These are phyloP conservation scores for Helichrysum umbraculigerum DNA, from an alignment of 129 eudicot species.

Conservation along the genomic window DNA sequence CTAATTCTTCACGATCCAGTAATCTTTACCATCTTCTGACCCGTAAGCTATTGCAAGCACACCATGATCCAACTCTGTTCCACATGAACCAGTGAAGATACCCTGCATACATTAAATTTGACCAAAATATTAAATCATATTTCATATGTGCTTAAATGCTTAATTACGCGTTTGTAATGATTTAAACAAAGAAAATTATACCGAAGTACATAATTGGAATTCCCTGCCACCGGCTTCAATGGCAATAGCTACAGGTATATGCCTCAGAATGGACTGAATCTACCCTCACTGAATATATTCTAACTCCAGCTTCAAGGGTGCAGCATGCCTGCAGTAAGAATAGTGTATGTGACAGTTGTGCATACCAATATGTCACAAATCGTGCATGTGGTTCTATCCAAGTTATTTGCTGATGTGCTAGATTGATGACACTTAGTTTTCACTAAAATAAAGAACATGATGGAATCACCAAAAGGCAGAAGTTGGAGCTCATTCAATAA, in stretches of 20 bases:
- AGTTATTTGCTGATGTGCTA: not conserved
- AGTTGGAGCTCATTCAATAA: too few species aligned
- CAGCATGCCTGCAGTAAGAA: constrained; percentile 70
- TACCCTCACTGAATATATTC: constrained; percentile 93
- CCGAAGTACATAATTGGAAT: constrained; percentile 77
- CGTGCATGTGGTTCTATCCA: not conserved
- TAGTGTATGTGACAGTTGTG: constrained; percentile 6
- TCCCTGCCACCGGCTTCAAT: constrained; percentile 85
- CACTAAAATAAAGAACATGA: too few species aligned
- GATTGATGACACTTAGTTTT: not conserved
- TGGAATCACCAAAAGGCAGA: too few species aligned
- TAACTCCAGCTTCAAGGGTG: constrained; percentile 95
- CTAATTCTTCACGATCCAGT: constrained; percentile 88
- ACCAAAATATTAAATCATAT: not conserved
- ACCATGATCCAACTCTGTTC: constrained; percentile 76
- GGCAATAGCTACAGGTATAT: constrained; percentile 90
- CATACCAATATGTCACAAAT: not conserved
- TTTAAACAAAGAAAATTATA: constrained; percentile 41
- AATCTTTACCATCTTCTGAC: constrained; percentile 59
- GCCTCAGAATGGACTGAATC: constrained; percentile 95
- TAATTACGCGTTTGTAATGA: not conserved
- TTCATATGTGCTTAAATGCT: not conserved
- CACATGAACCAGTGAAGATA: too few species aligned
- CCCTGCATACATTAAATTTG: constrained; percentile 45
- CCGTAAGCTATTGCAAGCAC: constrained; percentile 89